phyloP scores from a whole-genome alignment of 331 rosid species.

The Arachis monticola region DNA sequence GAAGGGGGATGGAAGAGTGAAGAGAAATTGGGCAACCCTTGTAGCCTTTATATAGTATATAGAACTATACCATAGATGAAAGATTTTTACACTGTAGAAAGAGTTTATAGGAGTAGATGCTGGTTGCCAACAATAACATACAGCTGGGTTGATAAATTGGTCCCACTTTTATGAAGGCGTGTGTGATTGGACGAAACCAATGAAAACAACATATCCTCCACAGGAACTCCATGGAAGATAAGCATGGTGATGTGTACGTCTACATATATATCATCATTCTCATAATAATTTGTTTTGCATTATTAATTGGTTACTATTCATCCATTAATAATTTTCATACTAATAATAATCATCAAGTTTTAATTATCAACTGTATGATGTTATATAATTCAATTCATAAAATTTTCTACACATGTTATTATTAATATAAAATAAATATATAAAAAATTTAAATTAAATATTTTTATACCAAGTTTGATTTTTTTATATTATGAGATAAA shows the following conservation, averaged over 20 bases:
- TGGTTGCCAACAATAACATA: too few relatives aligned
- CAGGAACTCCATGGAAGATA: constrained; percentile 12
- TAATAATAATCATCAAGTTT: too few relatives aligned
- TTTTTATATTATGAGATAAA: too few relatives aligned
- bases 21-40: background rate
- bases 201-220: background rate
- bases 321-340: background rate
- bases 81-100: too few relatives aligned
- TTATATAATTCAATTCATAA: too few relatives aligned
- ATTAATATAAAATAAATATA: too few relatives aligned
- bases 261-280: background rate
- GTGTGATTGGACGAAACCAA: constrained; percentile 22
- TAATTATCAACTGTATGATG: too few relatives aligned
- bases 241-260: background rate
- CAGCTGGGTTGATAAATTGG: constrained; percentile 25
- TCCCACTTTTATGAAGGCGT: constrained; percentile 10
- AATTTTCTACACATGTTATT: too few relatives aligned
- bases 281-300: background rate
- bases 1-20: background rate
- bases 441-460: too few relatives aligned
- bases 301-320: background rate
- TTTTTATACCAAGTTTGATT: too few relatives aligned
- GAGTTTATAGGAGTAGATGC: too few relatives aligned
- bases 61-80: background rate
- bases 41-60: constrained; percentile 21